These are phyloP conservation scores for Mallotus japonicus DNA, from an alignment of 441 rosid species.

Conservation along the genomic window DNA sequence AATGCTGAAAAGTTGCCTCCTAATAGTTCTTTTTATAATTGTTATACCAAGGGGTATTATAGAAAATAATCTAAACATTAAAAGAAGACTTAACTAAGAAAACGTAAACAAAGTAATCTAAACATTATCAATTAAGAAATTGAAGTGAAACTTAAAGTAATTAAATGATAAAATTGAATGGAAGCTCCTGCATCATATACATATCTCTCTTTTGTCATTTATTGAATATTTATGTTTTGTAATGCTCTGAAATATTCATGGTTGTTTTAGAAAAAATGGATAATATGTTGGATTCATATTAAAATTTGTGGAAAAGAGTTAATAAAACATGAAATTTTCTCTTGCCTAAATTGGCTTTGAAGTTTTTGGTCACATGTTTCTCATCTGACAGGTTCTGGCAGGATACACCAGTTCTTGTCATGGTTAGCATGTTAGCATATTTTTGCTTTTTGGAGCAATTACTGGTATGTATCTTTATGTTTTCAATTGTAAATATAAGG, in stretches of 20 bases:
- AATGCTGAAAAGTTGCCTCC: no score
- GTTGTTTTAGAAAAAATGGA: no score
- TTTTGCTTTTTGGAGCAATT: slow-evolving; percentile 70
- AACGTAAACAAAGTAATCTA: no score
- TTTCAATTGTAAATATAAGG: background rate
- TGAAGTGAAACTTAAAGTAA: no score
- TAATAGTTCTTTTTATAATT: no score
- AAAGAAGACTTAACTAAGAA: no score
- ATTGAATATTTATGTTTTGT: background rate
- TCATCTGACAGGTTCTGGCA: slow-evolving; percentile 57
- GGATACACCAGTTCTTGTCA: slow-evolving; percentile 61
- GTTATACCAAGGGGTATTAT: no score
- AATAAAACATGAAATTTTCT: background rate
- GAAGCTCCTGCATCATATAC: no score
- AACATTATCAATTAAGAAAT: no score
- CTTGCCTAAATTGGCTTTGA: slow-evolving; percentile 6
- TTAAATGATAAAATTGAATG: no score
- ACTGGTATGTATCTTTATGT: slow-evolving; percentile 38
- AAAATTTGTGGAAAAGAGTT: no score
- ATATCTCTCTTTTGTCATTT: background rate
- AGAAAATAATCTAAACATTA: no score
- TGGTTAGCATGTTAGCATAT: slow-evolving; percentile 65
- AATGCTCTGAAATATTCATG: background rate
- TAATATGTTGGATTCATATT: background rate
- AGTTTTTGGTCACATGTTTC: slow-evolving; percentile 12